Conservation (phyloP, 2,329 filamentous ascomycete species). For the Xylariaceae sp. region DNA sequence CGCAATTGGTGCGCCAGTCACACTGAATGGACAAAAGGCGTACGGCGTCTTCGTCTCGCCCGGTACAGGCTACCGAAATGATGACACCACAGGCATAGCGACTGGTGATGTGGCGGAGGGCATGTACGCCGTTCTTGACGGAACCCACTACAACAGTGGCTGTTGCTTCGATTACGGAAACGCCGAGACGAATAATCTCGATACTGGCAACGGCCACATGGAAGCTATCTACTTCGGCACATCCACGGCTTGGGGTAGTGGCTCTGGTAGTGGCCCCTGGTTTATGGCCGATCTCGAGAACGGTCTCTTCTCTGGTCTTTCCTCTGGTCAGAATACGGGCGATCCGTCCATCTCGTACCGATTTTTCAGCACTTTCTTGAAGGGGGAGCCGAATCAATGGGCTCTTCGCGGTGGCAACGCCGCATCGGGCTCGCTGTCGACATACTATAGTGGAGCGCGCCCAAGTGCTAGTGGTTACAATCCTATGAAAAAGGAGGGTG, state of each 20-base stretch:
- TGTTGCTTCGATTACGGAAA: constrained; percentile 60
- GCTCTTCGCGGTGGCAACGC: constrained; percentile 57
- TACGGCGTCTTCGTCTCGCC: constrained; percentile 62
- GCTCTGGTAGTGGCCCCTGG: constrained; percentile 59
- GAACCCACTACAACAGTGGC: constrained; percentile 53
- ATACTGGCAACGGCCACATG: constrained; percentile 63
- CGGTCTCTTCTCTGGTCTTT: constrained; percentile 56
- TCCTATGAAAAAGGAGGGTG: constrained; percentile 61
- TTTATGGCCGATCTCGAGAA: constrained; percentile 68
- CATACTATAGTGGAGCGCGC: constrained; percentile 55
- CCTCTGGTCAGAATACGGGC: constrained; percentile 41
- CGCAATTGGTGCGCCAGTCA: constrained; percentile 58
- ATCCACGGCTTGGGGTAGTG: constrained; percentile 51
- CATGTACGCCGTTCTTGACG: constrained; percentile 59
- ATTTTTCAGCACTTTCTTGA: constrained; percentile 55
- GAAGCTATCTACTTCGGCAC: constrained; percentile 64
- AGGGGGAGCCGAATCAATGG: constrained; percentile 55
- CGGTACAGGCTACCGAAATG: constrained; percentile 60
- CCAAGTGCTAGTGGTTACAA: constrained; percentile 52
- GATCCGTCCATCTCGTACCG: constrained; percentile 51
- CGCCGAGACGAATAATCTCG: constrained; percentile 47
- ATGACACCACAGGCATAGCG: constrained; percentile 48
- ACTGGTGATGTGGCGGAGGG: constrained; percentile 53
- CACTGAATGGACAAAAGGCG: constrained; percentile 55
- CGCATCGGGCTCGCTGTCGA: constrained; percentile 50